Base-by-base conservation (phyloP, 257 asterid species). In the Solanum clarkiae region DNA sequence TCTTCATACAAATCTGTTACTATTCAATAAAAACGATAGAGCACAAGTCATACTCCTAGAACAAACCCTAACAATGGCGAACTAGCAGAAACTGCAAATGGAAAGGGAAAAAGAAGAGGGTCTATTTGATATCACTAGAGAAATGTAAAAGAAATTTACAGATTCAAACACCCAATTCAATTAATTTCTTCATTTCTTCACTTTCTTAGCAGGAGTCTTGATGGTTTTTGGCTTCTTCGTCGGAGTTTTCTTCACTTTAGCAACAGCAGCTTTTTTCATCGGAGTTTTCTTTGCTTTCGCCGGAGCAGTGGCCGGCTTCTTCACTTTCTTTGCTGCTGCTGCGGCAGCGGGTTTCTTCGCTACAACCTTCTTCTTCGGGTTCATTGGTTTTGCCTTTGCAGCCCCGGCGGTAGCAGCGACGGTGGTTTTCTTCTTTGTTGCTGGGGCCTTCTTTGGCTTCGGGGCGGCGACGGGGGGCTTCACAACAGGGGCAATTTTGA, bases 301-400 rank as follows among this genome's bases (percentile, higher is more conserved):
- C 1, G 85, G 72, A 16, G 80, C 75, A 6, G 86, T 10, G 4
- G 69, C 83, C 0, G 88, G 4, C 62, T 90, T 90, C 54, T 90
- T 77, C 20, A 82, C 24, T 65, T 87, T 87, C 57, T 85, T 59
- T 47, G 80, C 84, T 3, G 7, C 22, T 3, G 74, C 47, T 0
- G 45, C 45, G 2, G 83, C 71, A 13, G 65, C 75, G 9, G 92
- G 53, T 77, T 90, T 87, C 40, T 65, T 59, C 53, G 65, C 79
- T 1, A 26, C 42, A 4, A 63, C 80, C 42, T 83, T 84, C 55
- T 83, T 83, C 81, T 83, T 68, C 3, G 32, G 6, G 10, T 44
- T 24, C 8, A 18, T 66, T 0, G 88, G 16, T 87, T 93, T 93
- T 3, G 93, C 74, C 83, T 90, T 91, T 44, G 70, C 72, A 24